A percentile compares a stretch with the other conserved stretches of the same genome.
phyloP scores from a whole-genome alignment of 352 stramenopile species.

The Hyaloperonospora arabidopsidis region DNA sequence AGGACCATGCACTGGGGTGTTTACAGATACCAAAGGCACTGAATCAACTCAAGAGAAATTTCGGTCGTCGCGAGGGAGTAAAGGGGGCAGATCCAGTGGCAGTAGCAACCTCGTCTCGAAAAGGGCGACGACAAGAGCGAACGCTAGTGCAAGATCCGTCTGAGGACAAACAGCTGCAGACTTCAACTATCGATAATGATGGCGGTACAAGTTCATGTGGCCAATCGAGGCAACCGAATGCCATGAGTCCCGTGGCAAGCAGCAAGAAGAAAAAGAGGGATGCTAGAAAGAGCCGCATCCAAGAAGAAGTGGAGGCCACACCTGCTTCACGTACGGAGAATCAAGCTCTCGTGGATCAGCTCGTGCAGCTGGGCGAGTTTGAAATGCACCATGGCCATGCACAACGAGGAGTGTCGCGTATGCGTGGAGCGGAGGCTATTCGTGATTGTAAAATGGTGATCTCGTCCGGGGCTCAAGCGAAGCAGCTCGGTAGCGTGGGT shows the following conservation, averaged over 20 bases:
- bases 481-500: constrained; percentile 43
- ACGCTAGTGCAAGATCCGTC: constrained; percentile 20
- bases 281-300: constrained; percentile 29
- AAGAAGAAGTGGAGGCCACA: constrained; percentile 38
- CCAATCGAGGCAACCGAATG: background rate
- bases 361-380: constrained; percentile 50
- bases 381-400: constrained; percentile 39
- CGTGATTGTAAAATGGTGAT: constrained; percentile 35
- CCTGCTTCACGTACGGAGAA: constrained; percentile 37
- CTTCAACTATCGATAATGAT: constrained; percentile 6
- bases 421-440: constrained; percentile 58
- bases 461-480: constrained; percentile 49
- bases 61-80: constrained; percentile 2
- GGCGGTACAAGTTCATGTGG: constrained; percentile 2
- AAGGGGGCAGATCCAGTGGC: constrained; percentile 2
- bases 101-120: constrained; percentile 2
- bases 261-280: constrained; percentile 27
- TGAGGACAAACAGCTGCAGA: constrained; percentile 21
- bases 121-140: constrained; percentile 11
- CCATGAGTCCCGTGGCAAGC: constrained; percentile 22
- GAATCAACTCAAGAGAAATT: constrained; percentile 31
- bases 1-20: constrained; percentile 38
- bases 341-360: constrained; percentile 49
- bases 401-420: constrained; percentile 43
- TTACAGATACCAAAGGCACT: constrained; percentile 41